Evolutionary conservation across 78 protist genomes (phyloP).

Genomic region (Dictyostelium purpureum): DNA sequence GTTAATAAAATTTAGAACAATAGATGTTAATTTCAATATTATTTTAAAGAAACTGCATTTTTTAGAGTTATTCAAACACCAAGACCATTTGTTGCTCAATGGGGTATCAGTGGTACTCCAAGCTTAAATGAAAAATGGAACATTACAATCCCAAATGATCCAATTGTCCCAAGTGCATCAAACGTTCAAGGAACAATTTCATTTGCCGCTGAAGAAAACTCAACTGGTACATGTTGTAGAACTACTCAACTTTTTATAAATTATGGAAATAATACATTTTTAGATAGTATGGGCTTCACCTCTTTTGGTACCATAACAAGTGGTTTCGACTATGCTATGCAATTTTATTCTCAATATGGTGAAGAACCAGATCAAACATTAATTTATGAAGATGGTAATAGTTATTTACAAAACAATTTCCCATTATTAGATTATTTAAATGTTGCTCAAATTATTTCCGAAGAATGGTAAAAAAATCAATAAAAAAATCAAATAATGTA

Average conservation of each 20-base stretch:
- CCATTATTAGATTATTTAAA: slow-evolving; percentile 60
- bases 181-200: slow-evolving; percentile 58
- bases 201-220: slow-evolving; percentile 71
- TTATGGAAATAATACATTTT: slow-evolving; percentile 69
- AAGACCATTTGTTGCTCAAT: slow-evolving; percentile 79
- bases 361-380: slow-evolving; percentile 65
- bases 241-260: slow-evolving; percentile 89
- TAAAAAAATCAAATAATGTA: background rate
- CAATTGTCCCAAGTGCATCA: slow-evolving; percentile 1
- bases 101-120: slow-evolving; percentile 67
- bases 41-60: too few species aligned
- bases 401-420: slow-evolving; percentile 52
- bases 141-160: slow-evolving; percentile 62
- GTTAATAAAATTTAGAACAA: too few species aligned
- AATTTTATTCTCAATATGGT: slow-evolving; percentile 65
- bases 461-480: background rate
- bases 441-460: slow-evolving; percentile 13
- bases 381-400: slow-evolving; percentile 65
- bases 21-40: too few species aligned
- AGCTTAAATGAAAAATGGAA: slow-evolving; percentile 56
- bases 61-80: slow-evolving; percentile 84
- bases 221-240: slow-evolving; percentile 56
- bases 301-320: slow-evolving; percentile 43
- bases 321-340: slow-evolving; percentile 19
- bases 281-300: slow-evolving; percentile 61